Evolutionary conservation across 345 rosid species (phyloP), one percentile per base, ranked within the genome.

Genomic region (Gossypium bickii): DNA sequence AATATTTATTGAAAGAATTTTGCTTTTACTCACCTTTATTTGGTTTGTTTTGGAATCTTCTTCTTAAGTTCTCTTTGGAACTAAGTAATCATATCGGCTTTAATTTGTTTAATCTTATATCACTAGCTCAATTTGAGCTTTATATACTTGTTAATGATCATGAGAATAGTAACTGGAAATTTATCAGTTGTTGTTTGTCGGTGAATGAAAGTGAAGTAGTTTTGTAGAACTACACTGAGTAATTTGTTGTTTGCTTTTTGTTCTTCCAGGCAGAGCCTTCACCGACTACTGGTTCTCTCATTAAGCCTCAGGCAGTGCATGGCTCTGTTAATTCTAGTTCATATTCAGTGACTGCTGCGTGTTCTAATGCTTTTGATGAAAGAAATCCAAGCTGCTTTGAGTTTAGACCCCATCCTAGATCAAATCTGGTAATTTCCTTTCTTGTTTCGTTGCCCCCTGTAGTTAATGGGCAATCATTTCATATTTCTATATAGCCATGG

Each of bases 251-350:
- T 71, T 73, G 48, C 77, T 49, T 83, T 66, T 62, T 77, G 58
- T 47, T 79, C 76, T 84, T 83, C 79, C 88, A 93, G 99, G 89
- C 87, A 22, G 99, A 93, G 80, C 97, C 98, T 74, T 94, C 98
- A 61, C 99, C 99, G 59, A 91, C 99, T 61, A 90, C 97, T 12
- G 98, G 98, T 65, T 88, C 98, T 70, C 82, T 94, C 74, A 60
- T 79, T 53, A 91, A 92, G 78, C 87, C 88, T 82, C 94, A 79
- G 57, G 65, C 82, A 44, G 61, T 76, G 68, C 89, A 83, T 59
- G 85, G 77, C 16, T 72, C 80, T 78, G 34, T 71, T 53, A 69
- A 80, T 60, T 83, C 90, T 20, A 80, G 74, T 80, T 55, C 87
- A 52, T 81, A 78, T 81, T 73, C 83, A 13, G 86, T 80, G 25